Conservation (phyloP, 805 yeast genomes). For the Peterozyma toletana region DNA sequence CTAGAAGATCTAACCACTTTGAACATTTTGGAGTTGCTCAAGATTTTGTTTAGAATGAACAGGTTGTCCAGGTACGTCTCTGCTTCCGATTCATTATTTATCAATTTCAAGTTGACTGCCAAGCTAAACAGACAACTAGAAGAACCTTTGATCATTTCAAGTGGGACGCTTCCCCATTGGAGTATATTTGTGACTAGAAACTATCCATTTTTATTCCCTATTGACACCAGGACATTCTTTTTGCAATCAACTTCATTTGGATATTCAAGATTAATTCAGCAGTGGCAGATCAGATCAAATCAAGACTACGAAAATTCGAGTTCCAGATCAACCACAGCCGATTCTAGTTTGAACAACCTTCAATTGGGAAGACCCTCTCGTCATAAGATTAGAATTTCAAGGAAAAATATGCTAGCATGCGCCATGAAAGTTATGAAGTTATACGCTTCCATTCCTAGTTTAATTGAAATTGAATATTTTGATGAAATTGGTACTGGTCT, state of each 20-base stretch:
- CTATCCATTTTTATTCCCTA: slow-evolving; percentile 78
- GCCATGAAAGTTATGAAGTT: slow-evolving; percentile 72
- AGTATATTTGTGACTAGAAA: slow-evolving; percentile 61
- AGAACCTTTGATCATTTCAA: slow-evolving; percentile 81
- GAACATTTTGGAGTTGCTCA: slow-evolving; percentile 40
- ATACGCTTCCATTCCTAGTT: slow-evolving; percentile 74
- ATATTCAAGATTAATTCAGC: slow-evolving; percentile 70
- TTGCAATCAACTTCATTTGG: slow-evolving; percentile 89
- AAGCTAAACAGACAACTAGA: slow-evolving; percentile 83
- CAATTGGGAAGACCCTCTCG: slow-evolving; percentile 71
- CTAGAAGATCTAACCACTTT: slow-evolving; percentile 26
- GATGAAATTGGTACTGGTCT: slow-evolving; percentile 95
- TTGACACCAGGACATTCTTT: slow-evolving; percentile 71
- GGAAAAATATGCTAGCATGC: slow-evolving; percentile 64
- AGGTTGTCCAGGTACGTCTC: slow-evolving; percentile 15
- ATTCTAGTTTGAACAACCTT: slow-evolving; percentile 10
- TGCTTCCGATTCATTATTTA: slow-evolving; percentile 32
- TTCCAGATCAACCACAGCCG: slow-evolving; percentile 10
- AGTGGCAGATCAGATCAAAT: slow-evolving; percentile 57
- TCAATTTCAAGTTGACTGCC: slow-evolving; percentile 78
- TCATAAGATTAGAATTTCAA: slow-evolving; percentile 71
- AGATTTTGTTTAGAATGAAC: slow-evolving; percentile 35
- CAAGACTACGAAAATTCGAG: slow-evolving; percentile 25
- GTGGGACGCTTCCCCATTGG: slow-evolving; percentile 87
- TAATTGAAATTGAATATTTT: slow-evolving; percentile 78